phyloP scores from a whole-genome alignment of 1,284 basidiomycete genomes.

The Fomitopsis betulina region DNA sequence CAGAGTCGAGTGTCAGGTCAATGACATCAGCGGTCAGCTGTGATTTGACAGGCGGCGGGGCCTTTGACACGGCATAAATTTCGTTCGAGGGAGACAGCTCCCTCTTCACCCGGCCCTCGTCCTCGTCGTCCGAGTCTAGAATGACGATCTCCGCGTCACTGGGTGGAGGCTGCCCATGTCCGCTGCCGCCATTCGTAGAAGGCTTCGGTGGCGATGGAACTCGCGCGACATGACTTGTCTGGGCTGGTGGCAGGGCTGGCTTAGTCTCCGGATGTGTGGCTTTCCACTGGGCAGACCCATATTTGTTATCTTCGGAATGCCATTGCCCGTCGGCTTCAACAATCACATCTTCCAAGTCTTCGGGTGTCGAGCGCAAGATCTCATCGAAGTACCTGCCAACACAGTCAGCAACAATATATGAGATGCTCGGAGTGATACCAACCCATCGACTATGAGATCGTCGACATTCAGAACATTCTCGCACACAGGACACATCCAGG shows the following conservation, averaged over 20 bases:
- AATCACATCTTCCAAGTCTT: conserved; percentile 85
- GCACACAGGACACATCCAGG: conserved; percentile 96
- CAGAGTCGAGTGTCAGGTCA: conserved; percentile 75
- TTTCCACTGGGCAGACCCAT: conserved; percentile 71
- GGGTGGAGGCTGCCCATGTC: conserved; percentile 39
- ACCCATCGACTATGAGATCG: conserved; percentile 92
- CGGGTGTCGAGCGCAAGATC: conserved; percentile 74
- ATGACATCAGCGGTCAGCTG: conserved; percentile 50
- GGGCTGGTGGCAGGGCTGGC: conserved; percentile 27
- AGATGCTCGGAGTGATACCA: conserved; percentile 24
- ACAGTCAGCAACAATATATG: background rate
- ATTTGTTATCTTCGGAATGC: conserved; percentile 88
- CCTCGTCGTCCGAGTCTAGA: conserved; percentile 73
- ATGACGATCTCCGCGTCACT: conserved; percentile 64
- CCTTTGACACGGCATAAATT: conserved; percentile 26
- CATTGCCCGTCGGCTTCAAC: conserved; percentile 94
- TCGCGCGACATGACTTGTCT: conserved; percentile 18
- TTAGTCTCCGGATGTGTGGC: conserved; percentile 39
- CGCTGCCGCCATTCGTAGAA: conserved; percentile 18
- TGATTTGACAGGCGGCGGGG: conserved; percentile 19
- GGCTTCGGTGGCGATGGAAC: conserved; percentile 25
- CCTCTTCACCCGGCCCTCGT: conserved; percentile 66
- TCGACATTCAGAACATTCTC: conserved; percentile 74
- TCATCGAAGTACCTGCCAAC: conserved; percentile 73
- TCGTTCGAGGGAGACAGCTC: conserved; percentile 61